Evolutionary conservation across 208 protist species (phyloP).

Genomic region (Sergeia podlipaevii): DNA sequence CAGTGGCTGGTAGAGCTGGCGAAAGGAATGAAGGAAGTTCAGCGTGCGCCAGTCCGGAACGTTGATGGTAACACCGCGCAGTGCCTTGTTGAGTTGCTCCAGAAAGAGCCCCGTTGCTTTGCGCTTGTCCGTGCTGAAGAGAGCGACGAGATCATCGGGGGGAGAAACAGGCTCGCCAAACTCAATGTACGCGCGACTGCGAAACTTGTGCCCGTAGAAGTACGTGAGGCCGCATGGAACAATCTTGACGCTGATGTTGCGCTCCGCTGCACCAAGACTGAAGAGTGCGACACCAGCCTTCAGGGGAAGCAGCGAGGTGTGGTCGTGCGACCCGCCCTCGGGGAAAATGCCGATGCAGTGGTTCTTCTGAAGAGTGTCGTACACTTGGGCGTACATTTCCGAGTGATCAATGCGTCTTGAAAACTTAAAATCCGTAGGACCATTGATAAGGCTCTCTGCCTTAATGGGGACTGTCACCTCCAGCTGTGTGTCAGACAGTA

Average conservation of each 20-base stretch:
- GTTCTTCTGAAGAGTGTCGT: conserved; percentile 76
- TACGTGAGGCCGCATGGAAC: conserved; percentile 92
- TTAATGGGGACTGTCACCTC: conserved; percentile 66
- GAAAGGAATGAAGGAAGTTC: conserved; percentile 87
- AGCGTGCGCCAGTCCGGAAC: conserved; percentile 89
- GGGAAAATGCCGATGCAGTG: conserved; percentile 95
- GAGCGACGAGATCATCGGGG: conserved; percentile 52
- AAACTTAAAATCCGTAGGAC: conserved; percentile 58
- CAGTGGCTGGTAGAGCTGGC: conserved; percentile 86
- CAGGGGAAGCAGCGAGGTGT: conserved; percentile 91
- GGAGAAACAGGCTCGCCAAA: conserved; percentile 84
- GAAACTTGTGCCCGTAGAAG: conserved; percentile 92
- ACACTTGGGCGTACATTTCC: conserved; percentile 88
- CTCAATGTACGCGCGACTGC: conserved; percentile 86
- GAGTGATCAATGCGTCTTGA: conserved; percentile 90
- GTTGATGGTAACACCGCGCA: conserved; percentile 86
- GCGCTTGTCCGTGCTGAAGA: conserved; percentile 80
- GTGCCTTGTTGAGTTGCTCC: conserved; percentile 71
- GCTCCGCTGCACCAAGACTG: conserved; percentile 86
- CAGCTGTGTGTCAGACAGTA: conserved; percentile 67
- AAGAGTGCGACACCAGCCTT: conserved; percentile 94
- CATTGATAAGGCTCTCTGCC: conserved; percentile 32
- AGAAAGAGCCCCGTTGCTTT: conserved; percentile 79
- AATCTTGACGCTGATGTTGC: conserved; percentile 74
- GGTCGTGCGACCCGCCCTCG: conserved; percentile 95